Evolutionary conservation across 106 monocot genomes (phyloP).

Genomic region (Platanthera zijinensis): DNA sequence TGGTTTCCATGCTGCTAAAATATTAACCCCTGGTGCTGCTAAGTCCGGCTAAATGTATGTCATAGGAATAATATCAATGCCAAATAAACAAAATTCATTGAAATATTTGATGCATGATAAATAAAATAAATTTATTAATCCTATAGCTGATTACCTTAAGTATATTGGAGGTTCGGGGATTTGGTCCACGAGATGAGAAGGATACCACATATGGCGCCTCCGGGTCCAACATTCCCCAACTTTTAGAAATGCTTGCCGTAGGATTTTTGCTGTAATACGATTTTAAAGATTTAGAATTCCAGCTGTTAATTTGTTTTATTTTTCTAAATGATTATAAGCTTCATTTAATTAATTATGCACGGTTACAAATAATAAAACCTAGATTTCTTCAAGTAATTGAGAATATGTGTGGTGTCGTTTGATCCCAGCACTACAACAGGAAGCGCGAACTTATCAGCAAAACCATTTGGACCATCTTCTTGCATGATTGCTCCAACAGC

Average conservation of each 20-base stretch:
- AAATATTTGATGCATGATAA: background rate
- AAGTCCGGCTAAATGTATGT: conserved; percentile 12
- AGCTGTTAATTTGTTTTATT: background rate
- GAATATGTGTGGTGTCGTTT: background rate
- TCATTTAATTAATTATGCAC: background rate
- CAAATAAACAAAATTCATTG: background rate
- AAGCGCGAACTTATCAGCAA: conserved; percentile 13
- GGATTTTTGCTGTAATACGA: conserved; percentile 13
- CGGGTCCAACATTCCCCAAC: conserved; percentile 9
- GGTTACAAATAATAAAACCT: conserved; percentile 8
- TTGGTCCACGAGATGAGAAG: conserved; percentile 33
- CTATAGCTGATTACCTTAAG: conserved; percentile 17
- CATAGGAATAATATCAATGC: no score
- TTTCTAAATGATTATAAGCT: background rate
- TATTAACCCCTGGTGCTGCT: conserved; percentile 21
- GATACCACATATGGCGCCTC: conserved; percentile 15
- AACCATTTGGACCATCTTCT: background rate
- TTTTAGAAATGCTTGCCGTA: conserved; percentile 22
- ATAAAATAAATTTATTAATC: background rate
- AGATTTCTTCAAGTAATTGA: conserved; percentile 6
- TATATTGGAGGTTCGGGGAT: conserved; percentile 17
- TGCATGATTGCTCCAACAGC: conserved; percentile 21
- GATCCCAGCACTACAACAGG: conserved; percentile 1
- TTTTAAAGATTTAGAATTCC: background rate
- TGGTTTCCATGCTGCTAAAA: conserved; percentile 23